Base-by-base conservation (phyloP, 1,139 yeast genomes). In the Protomyces inouyei region DNA sequence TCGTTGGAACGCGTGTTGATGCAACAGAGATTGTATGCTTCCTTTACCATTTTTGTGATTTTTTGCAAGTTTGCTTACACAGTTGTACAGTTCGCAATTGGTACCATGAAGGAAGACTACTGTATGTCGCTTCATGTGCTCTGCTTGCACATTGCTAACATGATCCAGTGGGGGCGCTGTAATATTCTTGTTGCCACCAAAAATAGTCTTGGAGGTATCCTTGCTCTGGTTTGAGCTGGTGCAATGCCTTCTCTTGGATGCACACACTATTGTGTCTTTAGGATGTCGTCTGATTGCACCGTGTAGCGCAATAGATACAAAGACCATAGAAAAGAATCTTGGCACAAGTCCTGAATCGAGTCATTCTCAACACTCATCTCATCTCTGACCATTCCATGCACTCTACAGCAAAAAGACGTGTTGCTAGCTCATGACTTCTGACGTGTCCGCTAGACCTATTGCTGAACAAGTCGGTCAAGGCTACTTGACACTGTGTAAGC, bases 1-100 rank as follows among this genome's bases (percentile, higher is more conserved):
- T 93, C 61, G 97, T 93, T 64, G 98, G 98, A 76, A 95, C 97
- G 52, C 84, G 98, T 75, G 90, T 97, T 23, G 98, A 95, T 77
- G 98, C 95, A 18, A 95, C 95, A 73, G 95, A 95, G 72, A 92
- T 93, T 93, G 77, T 75, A 70, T 69, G 77, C 71, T 36, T 52
- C 32, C 9, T 4, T 64, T 40, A 38, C 8, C 16, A 4, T 10
- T 2, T 16, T 38, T 5, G 43, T 38, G 43, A 38, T 38, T 12
- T 38, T 5, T 8, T 38, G 40, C 40, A 46, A 36, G 57, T 35
- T 18, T 32, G 43, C 52, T 57, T 54, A 67, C 48, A 18, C 48
- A 38, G 43, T 38, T 63, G 60, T 64, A 60, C 40, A 64, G 66
- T 64, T 52, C 65, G 64, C 65, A 43, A 75, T 76, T 74, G 98